These are phyloP conservation scores for Recurvomyces mirabilis DNA, from an alignment of 495 filamentous ascomycete genomes.

Conservation along the genomic window DNA sequence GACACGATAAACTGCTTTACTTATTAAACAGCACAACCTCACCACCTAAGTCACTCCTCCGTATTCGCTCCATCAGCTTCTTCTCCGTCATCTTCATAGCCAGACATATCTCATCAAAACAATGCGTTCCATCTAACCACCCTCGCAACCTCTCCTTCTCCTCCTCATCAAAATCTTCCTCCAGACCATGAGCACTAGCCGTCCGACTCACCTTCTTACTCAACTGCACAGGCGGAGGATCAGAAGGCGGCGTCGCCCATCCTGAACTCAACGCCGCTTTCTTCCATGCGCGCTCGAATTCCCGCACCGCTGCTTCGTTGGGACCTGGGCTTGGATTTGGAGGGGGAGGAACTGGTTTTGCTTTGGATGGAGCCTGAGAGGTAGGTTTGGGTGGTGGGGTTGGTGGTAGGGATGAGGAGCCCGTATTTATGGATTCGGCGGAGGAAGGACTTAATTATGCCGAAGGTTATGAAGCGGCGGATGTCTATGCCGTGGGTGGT, in stretches of 20 bases:
- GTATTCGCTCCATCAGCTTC: constrained; percentile 37
- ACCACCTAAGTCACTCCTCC: constrained; percentile 7
- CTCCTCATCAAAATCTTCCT: constrained; percentile 10
- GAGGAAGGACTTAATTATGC: constrained; percentile 88
- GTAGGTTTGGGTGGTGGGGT: neutral
- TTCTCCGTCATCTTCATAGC: constrained; percentile 53
- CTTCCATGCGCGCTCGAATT: constrained; percentile 17
- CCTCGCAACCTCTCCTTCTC: constrained; percentile 38
- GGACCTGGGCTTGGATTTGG: constrained; percentile 7
- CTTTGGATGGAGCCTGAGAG: too few species aligned
- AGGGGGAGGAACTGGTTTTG: neutral
- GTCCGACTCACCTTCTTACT: too few species aligned
- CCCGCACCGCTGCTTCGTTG: constrained; percentile 5
- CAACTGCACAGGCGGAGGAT: constrained; percentile 1
- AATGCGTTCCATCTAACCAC: constrained; percentile 72
- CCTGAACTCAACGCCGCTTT: constrained; percentile 17
- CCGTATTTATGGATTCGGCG: constrained; percentile 91
- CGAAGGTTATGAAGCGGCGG: constrained; percentile 84
- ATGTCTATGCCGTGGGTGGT: constrained; percentile 57
- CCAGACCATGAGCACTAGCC: too few species aligned
- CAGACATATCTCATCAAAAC: constrained; percentile 83
- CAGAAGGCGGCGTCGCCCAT: constrained; percentile 17
- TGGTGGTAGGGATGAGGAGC: constrained; percentile 27
- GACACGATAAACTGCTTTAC: too few species aligned
- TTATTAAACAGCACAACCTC: constrained; percentile 13